Evolutionary conservation across 371 early-diverging fungal genomes (phyloP).

Genomic region (Globomyces sp.): DNA sequence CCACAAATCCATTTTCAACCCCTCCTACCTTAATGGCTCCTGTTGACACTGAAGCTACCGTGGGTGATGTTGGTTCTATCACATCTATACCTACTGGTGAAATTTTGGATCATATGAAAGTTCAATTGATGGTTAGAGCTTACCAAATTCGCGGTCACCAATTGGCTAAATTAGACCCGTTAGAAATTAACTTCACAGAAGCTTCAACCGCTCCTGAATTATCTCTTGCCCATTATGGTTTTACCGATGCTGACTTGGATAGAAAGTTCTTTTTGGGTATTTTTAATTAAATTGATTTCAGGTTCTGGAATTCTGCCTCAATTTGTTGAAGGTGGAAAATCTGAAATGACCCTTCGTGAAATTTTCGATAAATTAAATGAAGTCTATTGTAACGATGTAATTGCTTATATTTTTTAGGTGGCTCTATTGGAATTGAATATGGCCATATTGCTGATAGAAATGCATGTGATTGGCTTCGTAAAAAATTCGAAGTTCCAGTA

Average conservation of each 20-base stretch:
- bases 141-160: slow-evolving; percentile 95
- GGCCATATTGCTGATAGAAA: slow-evolving; percentile 94
- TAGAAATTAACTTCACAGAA: slow-evolving; percentile 75
- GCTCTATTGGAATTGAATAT: slow-evolving; percentile 94
- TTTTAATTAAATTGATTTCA: slow-evolving; percentile 17
- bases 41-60: slow-evolving; percentile 44
- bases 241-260: slow-evolving; percentile 88
- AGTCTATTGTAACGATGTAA: slow-evolving; percentile 74
- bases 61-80: slow-evolving; percentile 16
- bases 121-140: slow-evolving; percentile 95
- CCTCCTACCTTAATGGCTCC: slow-evolving; percentile 79
- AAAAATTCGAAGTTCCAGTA: slow-evolving; percentile 84
- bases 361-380: slow-evolving; percentile 77
- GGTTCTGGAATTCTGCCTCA: slow-evolving; percentile 93
- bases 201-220: slow-evolving; percentile 74
- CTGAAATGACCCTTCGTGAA: slow-evolving; percentile 81
- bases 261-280: slow-evolving; percentile 78
- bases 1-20: slow-evolving; percentile 34
- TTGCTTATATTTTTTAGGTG: slow-evolving; percentile 46
- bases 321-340: slow-evolving; percentile 62
- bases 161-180: slow-evolving; percentile 89
- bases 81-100: slow-evolving; percentile 50
- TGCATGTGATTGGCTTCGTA: slow-evolving; percentile 96
- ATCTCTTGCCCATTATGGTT: slow-evolving; percentile 85
- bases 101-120: slow-evolving; percentile 95